phyloP scores from a whole-genome alignment of 2,329 filamentous ascomycete genomes.

The Davidsoniella australis region DNA sequence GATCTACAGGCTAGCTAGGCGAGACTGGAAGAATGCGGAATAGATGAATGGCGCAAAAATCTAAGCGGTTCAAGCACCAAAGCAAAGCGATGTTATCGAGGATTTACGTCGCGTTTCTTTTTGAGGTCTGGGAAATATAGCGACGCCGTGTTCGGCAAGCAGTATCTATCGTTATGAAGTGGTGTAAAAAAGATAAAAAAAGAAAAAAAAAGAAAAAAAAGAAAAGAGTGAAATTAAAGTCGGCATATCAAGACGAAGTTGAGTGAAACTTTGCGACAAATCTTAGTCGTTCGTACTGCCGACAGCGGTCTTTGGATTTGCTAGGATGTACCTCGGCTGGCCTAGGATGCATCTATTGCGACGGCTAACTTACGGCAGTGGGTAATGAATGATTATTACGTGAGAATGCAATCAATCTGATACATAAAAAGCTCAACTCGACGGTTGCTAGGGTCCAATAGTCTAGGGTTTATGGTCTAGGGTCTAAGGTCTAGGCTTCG shows the following conservation, averaged over 20 bases:
- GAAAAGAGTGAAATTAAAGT: neutral
- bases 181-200: neutral
- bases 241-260: neutral
- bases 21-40: no score
- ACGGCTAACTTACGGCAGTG: constrained; percentile 1
- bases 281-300: neutral
- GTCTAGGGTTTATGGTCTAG: no score
- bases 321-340: neutral
- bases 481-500: no score
- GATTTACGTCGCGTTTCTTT: no score
- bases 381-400: no score
- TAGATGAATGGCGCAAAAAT: no score
- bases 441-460: no score
- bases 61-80: no score
- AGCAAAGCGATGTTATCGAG: no score
- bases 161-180: neutral
- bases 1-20: neutral
- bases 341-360: neutral
- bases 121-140: no score
- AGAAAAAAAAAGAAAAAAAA: neutral
- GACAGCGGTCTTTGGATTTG: neutral
- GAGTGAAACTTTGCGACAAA: neutral
- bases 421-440: no score
- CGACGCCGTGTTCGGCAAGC: neutral
- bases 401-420: no score